Base-by-base conservation (phyloP, 345 rosid genomes). In the Citrus unshiu region DNA sequence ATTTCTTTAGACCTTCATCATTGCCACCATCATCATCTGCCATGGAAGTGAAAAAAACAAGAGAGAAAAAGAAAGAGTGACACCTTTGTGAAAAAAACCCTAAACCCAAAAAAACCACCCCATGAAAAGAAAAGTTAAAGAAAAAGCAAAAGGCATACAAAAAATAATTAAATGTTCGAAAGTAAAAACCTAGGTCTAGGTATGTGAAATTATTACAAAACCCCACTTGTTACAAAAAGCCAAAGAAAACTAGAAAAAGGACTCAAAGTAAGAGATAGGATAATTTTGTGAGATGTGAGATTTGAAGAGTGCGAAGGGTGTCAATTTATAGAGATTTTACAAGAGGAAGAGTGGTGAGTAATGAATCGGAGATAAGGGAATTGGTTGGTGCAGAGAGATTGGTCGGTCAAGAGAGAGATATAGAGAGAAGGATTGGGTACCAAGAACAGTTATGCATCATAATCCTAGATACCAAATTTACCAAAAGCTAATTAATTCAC, bases 361-460 rank as follows among this genome's bases (percentile, higher is more conserved):
- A 74, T 81, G 68, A 80, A 74, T 84, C 49, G 51, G 65, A 71
- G 86, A 77, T 54, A 78, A 32, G 60, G 35, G 76, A 71, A 81
- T 64, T 81, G 83, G 83, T 81, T 82, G 85, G 84, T 78, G 82
- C 66, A 34, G 66, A 71, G 77, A 77, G 78, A 83, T 75, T 68
- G 59, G 60, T 80, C 73, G 80, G 81, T 43, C 58, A 37, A 73
- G 34, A 57, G 78, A 74, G 78, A 79, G 76, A 81, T 65, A 81
- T 68, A 63, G 77, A 70, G 73, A 65, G 74, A 83, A 19, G 22
- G 83, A 68, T 63, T 30, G 61, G 39, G 84, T 76, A 75, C 80
- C 87, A 83, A 72, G 89, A 82, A 86, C 89, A 82, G 89, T 87
- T 88, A 86, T 40, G 82, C 88, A 88, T 90, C 93, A 82, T 81